phyloP scores from a whole-genome alignment of 768 basidiomycete species.

The Mrakia hoshinonis region DNA sequence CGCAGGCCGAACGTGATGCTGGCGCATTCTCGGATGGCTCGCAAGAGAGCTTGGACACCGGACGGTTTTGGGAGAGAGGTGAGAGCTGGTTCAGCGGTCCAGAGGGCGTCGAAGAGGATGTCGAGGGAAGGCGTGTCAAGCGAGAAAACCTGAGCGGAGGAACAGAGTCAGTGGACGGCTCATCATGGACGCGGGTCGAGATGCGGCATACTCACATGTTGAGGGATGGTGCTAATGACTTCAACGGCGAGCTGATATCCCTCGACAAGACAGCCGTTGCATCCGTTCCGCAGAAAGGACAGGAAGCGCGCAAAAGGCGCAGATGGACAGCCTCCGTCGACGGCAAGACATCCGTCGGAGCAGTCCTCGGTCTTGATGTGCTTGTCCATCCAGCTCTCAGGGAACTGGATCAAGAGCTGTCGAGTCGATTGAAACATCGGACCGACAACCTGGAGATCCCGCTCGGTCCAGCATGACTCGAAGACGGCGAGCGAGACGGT shows the following conservation, averaged over 20 bases:
- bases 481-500: neutral
- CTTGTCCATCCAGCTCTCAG: neutral
- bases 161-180: neutral
- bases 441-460: neutral
- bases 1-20: neutral
- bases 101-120: slow-evolving; percentile 1
- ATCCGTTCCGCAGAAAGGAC: neutral
- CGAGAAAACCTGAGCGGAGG: neutral
- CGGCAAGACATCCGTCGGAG: neutral
- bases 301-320: neutral
- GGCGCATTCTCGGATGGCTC: neutral
- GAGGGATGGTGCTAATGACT: neutral
- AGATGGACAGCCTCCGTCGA: neutral
- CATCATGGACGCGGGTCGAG: neutral
- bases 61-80: no score
- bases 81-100: neutral
- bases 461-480: neutral
- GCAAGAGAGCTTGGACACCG: neutral
- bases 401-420: neutral
- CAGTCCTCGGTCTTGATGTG: neutral
- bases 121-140: neutral
- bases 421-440: neutral
- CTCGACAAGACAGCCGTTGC: neutral
- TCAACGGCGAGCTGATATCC: neutral
- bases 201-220: neutral